Percentiles rank a stretch among this genome's conserved stretches.
phyloP scores from a whole-genome alignment of 305 asterid species.

The Fraxinus nigra region DNA sequence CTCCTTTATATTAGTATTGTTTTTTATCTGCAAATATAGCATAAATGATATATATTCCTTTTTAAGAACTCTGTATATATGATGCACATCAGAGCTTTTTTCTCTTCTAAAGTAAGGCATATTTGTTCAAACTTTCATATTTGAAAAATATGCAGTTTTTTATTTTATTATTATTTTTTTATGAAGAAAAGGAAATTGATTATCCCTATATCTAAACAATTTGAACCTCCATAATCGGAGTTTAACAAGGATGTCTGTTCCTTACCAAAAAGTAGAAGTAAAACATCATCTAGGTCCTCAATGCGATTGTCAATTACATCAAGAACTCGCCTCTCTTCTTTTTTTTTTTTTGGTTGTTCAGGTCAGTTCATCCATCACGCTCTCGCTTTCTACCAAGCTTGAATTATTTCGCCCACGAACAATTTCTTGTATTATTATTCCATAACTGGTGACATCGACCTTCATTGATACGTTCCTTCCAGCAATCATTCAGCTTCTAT shows the following conservation, averaged over 20 bases:
- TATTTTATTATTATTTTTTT: neutral
- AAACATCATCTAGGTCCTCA: neutral
- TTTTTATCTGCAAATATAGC: neutral
- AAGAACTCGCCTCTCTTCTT: neutral
- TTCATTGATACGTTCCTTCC: neutral
- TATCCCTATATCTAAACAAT: neutral
- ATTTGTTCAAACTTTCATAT: neutral
- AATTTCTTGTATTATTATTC: neutral
- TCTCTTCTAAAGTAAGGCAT: neutral
- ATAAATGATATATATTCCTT: neutral
- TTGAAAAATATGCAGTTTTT: neutral
- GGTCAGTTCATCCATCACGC: neutral
- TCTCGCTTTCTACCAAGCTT: neutral
- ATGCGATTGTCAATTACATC: neutral
- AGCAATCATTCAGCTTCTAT: neutral
- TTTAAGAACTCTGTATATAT: neutral
- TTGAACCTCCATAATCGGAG: neutral
- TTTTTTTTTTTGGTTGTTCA: no score
- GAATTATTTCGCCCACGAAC: neutral
- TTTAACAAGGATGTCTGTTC: neutral
- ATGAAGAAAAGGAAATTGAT: neutral
- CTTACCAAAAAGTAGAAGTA: neutral
- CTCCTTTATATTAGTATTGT: conserved; percentile 15
- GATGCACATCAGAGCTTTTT: neutral
- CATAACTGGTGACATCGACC: neutral